Evolutionary conservation across 2,329 filamentous ascomycete species (phyloP), one percentile per base, ranked within the genome.

Genomic region (Tricladium varicosporioides): DNA sequence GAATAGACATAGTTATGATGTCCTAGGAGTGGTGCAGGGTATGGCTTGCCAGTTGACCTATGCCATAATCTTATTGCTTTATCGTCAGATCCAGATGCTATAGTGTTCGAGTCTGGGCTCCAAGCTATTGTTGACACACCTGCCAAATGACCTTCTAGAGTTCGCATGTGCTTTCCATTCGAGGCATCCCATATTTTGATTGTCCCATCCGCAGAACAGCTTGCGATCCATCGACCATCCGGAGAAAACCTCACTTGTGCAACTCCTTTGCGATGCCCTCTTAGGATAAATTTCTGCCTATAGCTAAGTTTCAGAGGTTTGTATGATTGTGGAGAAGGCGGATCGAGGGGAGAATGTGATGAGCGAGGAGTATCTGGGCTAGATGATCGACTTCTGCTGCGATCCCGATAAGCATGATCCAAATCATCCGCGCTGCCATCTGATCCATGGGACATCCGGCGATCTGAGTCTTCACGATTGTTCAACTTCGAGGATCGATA

Each of bases 1-100:
- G 88, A 91, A 74, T 96, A 96, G 32, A 99, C 87, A 73, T 97
- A 97, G 74, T 95, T 97, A 73, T 97, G 92, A 68, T 99, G 94
- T 2, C 94, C 93, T 19, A 89, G 80, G 63, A 97, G 78, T 5
- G 84, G 82, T 32, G 63, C 67, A 32, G 74, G 75, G 57, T 79
- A 80, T 13, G 81, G 80, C 7, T 80, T 75, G 0, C 81, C 81
- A 18, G 84, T 87, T 15, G 85, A 79, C 7, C 84, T 76, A 68
- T 97, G 90, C 94, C 94, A 99, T 1, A 99, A 78, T 2, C 94
- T 85, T 61, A 99, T 97, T 0, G 89, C 86, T 75, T 99, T 99
- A 80, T 99, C 94, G 73, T 99, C 94, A 5, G 90, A 93, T 19
- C 93, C 94, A 9, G 91, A 93, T 3, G 93, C 94, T 48, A 99